Base-by-base conservation (phyloP, 2,329 filamentous ascomycete species). In the Colletotrichum lupini region DNA sequence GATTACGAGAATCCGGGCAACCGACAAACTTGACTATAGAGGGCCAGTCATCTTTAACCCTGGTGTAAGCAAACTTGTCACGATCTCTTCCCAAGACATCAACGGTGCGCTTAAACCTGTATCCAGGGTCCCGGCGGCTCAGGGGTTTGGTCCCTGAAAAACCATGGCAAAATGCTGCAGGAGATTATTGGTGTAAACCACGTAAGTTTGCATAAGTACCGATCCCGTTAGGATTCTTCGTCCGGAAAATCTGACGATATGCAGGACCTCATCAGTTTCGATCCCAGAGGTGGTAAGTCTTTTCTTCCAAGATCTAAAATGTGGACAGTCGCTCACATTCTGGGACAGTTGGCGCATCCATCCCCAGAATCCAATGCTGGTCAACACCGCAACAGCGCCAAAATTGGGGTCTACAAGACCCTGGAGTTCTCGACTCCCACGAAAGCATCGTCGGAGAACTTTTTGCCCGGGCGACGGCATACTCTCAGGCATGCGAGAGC, bases 281-380 rank as follows among this genome's bases (percentile, higher is more conserved):
- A 89, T 63, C 87, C 87, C 1, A 82, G 87, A 26, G 87, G 87
- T 24, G 79, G 84, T 81, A 70, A 75, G 80, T 76, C n/a, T 8
- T 12, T 5, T 28, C 11, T 12, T 24, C 19, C n/a, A 9, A 35
- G 1, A 12, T 7, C 24, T 2, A 14, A 4, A 24, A 11, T n/a
- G 19, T 16, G 53, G 42, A 49, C 19, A 22, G 11, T 37, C 11
- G n/a, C 46, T 24, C 30, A 65, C 3, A 53, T 4, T 7, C 60
- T 69, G 28, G 1, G 12, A 2, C 16, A 80, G 83, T 90, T 28
- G 87, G 87, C 4, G 82, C 84, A 8, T 87, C 88, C 3, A 82
- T 85, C 1, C 87, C 88, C 4, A 79, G 86, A 24, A 80, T 88
- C 16, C 86, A 89, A 62, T 90, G 88, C 76, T 90, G 87, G 85